Evolutionary conservation across 495 filamentous ascomycete genomes (phyloP), one percentile per base, ranked within the genome.

Genomic region (Niebla homalea): DNA sequence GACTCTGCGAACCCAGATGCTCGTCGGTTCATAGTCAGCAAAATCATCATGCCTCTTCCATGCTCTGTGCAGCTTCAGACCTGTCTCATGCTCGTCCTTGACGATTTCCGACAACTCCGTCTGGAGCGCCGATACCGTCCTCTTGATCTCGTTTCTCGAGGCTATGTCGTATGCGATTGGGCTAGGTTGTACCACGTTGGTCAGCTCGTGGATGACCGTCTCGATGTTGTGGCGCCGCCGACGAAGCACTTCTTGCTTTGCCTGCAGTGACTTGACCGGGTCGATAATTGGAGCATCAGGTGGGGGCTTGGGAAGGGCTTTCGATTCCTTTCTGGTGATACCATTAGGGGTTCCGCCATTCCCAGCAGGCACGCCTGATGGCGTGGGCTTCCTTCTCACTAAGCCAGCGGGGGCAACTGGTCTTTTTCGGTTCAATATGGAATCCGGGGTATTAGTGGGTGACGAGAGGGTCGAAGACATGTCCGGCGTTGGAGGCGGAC

Each of bases 41-140:
- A 80, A 74, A 40, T 76, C 73, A 58, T 89, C 83, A 40, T 75
- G 68, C 50, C 83, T 74, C 64, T 86, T 89, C 67, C 81, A 89
- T 5, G 86, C 85, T 43, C 88, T 67, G 60, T 90, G 79, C 38
- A 95, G 63, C 67, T 80, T 86, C 58, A 97, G 60, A 10, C 89
- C 89, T 36, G 90, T 69, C 53, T 95, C 89, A 60, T 95, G 87
- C 60, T 89, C 80, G 64, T 92, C 80, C 51, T 78, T 72, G 67
- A 78, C 75, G 21, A 95, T 78, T 46, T 93, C 87, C 7, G 81
- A 82, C 36, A 93, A 72, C 63, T 93, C 87, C 50, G 68, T 69
- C 38, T 79, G 72, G n/a, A 93, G 68, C 32, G 67, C 70, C 56
- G 81, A 77, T 2, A 93, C 75, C 53, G 80, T 85, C 53, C 68